Base-by-base conservation (phyloP, 2,329 filamentous ascomycete genomes). In the Phoma sp. region DNA sequence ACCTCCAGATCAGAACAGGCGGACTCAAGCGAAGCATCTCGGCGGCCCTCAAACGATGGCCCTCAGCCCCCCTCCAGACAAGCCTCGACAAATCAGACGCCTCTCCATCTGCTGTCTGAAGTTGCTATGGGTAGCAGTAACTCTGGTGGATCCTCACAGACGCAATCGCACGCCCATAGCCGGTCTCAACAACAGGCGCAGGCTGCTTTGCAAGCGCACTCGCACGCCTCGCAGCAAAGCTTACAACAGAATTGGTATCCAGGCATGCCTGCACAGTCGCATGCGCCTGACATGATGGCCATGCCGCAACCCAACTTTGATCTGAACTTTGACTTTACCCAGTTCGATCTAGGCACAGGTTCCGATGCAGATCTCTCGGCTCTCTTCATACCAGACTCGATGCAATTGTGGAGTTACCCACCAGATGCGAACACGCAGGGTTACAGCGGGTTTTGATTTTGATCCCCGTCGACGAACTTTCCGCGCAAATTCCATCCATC, bases 81-180 rank as follows among this genome's bases (percentile, higher is more conserved):
- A 28, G 61, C 64, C n/a, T 63, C 72, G 9, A 45, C 64, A 1
- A 73, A 67, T 26, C 73, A 75, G 53, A 75, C 73, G 1, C 72
- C 72, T 7, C 65, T 76, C 6, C 74, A 75, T 47, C 65, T 76
- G 20, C 64, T 76, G 7, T 76, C 74, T 4, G 74, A 76, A 60
- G 74, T 75, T n/a, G 74, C 74, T 7, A 74, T 74, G 71, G 66
- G 70, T 7, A 73, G 65, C 56, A 72, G 66, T 45, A 68, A 59
- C 43, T 57, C 56, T n/a, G 26, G 49, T 46, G n/a, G n/a, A n/a
- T 12, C 59, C 6, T 30, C 51, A 1, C 45, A 59, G 38, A n/a
- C 49, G 5, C 47, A 53, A 18, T 26, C 57, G 26, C 52, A 56
- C 49, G 37, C 51, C 29, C 53, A 56, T 34, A 28, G 38, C 39